Evolutionary conservation across 768 basidiomycete species (phyloP).

Genomic region (Trametes villosa): DNA sequence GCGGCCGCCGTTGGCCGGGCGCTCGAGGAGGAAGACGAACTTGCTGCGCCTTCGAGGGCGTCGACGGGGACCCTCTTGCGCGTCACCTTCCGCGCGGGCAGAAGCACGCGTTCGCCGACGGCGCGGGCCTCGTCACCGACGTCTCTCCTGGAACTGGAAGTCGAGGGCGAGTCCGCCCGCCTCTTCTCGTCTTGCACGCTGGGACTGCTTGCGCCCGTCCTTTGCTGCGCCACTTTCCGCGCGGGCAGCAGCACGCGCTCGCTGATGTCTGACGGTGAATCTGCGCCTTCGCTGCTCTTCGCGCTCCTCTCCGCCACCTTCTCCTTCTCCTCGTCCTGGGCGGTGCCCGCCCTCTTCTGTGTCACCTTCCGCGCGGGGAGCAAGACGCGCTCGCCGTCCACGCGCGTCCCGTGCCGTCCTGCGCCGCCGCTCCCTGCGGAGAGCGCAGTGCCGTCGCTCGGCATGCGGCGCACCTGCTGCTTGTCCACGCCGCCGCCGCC

Average conservation of each 20-base stretch:
- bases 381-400: conserved; percentile 18
- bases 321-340: background rate
- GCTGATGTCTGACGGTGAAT: too few species aligned
- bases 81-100: conserved; percentile 16
- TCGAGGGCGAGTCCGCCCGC: background rate
- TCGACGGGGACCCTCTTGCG: background rate
- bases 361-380: conserved; percentile 21
- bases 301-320: background rate
- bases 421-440: background rate
- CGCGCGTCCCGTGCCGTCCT: conserved; percentile 10
- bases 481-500: background rate
- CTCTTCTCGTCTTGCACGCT: background rate
- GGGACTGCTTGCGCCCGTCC: background rate
- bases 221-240: conserved; percentile 16
- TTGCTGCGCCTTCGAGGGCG: background rate
- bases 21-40: background rate
- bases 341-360: conserved; percentile 1
- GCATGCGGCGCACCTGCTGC: conserved; percentile 11
- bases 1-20: background rate
- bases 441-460: conserved; percentile 8
- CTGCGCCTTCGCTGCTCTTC: too few species aligned
- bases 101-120: conserved; percentile 15
- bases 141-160: background rate
- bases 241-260: conserved; percentile 22
- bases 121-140: background rate